Evolutionary conservation across 345 rosid genomes (phyloP), one percentile per base, ranked within the genome.

Genomic region (Lepidium didymum): DNA sequence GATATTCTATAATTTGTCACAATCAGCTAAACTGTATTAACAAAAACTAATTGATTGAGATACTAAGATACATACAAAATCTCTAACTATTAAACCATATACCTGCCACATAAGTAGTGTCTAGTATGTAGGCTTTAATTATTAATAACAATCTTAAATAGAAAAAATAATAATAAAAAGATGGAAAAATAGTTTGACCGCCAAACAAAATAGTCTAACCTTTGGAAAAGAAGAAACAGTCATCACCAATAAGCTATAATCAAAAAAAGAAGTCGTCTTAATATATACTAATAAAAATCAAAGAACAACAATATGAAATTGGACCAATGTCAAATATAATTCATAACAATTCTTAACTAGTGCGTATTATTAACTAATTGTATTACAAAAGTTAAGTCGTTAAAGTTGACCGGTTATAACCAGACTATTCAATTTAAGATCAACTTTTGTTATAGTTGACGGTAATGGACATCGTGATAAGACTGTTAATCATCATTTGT

Each of bases 391-490:
- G 49, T 42, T 54, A 46, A 44, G 70, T 34, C 76, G 70, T 72
- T 47, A 72, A 64, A 12, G 29, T 72, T 64, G 76, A 63, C 76
- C 10, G 34, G 38, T 12, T 15, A 56, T 10, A 46, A 37, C 64
- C 7, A 21, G 51, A 38, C 18, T 53, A 10, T 52, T 42, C 61
- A 53, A 40, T 47, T 15, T 46, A 0, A 42, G 58, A 54, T 57
- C 50, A 68, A 47, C 12, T 19, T 62, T 70, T 46, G 31, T 35
- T 27, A 8, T 54, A 44, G 44, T 59, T 19, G 59, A 59, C 52
- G 43, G 19, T 38, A 40, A 31, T 15, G 45, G 43, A 68, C 10
- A n/a, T 10, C 52, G 27, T n/a, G n/a, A n/a, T n/a, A n/a, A n/a
- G n/a, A n/a, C n/a, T n/a, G n/a, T n/a, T n/a, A n/a, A n/a, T n/a